These are phyloP conservation scores for Erodium trifolium DNA, from an alignment of 441 rosid species.

Conservation along the genomic window DNA sequence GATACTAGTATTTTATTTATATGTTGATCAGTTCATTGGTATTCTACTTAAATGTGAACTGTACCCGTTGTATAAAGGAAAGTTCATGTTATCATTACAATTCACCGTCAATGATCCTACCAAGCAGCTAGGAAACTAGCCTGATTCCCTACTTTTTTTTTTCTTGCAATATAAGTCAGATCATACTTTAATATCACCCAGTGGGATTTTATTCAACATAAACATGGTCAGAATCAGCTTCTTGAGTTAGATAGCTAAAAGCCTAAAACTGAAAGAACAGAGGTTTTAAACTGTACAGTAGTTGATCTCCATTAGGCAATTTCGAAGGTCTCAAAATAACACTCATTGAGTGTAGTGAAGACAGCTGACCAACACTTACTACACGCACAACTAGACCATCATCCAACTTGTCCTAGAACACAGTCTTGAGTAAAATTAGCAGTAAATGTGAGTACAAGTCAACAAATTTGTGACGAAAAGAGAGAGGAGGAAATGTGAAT, in stretches of 20 bases:
- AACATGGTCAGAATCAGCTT: too few relatives aligned
- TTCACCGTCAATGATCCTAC: background rate
- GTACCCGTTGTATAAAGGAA: background rate
- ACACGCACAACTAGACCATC: background rate
- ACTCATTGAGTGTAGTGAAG: too few relatives aligned
- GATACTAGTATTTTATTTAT: background rate
- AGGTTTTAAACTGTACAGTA: background rate
- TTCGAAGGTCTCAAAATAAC: background rate
- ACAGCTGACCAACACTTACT: too few relatives aligned
- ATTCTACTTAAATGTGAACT: background rate
- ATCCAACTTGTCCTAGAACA: background rate
- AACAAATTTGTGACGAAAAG: background rate
- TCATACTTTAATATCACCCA: background rate
- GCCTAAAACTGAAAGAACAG: too few relatives aligned
- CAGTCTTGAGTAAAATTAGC: background rate
- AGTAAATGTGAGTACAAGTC: background rate
- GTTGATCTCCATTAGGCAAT: background rate
- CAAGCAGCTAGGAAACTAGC: background rate
- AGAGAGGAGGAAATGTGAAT: background rate
- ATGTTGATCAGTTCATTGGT: background rate
- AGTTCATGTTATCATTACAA: background rate
- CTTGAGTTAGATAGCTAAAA: too few relatives aligned
- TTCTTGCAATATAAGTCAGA: background rate
- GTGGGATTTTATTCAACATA: background rate
- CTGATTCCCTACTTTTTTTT: background rate